Percentiles rank a stretch among this genome's conserved stretches.
phyloP scores from a whole-genome alignment of 2,329 filamentous ascomycete species.

The Cladorrhinum sp. region DNA sequence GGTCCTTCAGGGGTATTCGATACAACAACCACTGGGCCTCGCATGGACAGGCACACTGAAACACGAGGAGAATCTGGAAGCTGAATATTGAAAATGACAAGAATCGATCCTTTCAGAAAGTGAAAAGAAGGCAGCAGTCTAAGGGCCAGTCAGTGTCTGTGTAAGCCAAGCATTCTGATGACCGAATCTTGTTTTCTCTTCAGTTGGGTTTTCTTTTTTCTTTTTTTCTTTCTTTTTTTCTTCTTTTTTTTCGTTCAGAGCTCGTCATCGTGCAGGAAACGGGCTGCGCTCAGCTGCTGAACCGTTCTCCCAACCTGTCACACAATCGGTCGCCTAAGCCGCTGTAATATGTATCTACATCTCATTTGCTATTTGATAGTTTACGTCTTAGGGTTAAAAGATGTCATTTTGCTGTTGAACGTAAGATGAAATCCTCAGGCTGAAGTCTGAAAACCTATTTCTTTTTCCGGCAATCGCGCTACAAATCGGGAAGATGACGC shows the following conservation, averaged over 20 bases:
- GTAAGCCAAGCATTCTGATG: neutral
- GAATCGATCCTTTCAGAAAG: neutral
- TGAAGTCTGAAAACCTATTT: neutral
- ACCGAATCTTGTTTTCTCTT: neutral
- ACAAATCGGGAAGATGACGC: neutral
- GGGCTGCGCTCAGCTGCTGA: constrained; percentile 1
- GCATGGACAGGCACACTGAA: constrained; percentile 8
- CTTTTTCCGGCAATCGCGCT: neutral
- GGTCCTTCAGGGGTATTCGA: constrained; percentile 14
- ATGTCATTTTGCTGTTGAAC: neutral
- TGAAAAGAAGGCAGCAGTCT: neutral
- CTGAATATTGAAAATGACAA: too few species aligned
- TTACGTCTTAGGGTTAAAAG: too few species aligned
- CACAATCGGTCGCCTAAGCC: too few species aligned
- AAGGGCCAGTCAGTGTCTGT: neutral
- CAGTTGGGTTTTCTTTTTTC: neutral
- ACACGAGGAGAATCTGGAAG: constrained; percentile 2
- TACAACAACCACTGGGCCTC: constrained; percentile 1
- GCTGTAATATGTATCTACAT: too few species aligned
- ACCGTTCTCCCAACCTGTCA: neutral
- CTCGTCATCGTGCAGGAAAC: constrained; percentile 9
- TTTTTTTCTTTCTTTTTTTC: too few species aligned
- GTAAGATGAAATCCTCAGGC: neutral
- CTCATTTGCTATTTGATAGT: neutral
- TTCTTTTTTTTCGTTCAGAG: neutral